A percentile compares a stretch with the other conserved stretches of the same genome.
Conservation (phyloP, 2,329 filamentous ascomycete species). For the Penicillium carneum region DNA sequence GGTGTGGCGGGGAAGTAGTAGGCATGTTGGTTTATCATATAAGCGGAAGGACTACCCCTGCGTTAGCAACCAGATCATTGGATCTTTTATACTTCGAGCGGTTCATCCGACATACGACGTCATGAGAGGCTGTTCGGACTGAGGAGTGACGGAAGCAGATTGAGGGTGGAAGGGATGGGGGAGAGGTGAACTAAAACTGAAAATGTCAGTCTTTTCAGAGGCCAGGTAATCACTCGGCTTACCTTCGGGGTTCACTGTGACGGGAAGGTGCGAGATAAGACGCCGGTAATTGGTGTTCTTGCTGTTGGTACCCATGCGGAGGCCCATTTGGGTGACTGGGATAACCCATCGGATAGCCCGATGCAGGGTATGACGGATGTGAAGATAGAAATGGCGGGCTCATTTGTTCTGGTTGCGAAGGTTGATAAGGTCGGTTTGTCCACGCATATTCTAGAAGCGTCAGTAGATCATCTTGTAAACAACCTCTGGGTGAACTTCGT, state of each 20-base stretch:
- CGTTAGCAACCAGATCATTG: slow-evolving; percentile 22
- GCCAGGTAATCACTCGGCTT: not conserved
- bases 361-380: slow-evolving; percentile 35
- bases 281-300: slow-evolving; percentile 19
- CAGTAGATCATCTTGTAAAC: slow-evolving; percentile 17
- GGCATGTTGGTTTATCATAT: slow-evolving; percentile 44
- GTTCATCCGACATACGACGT: slow-evolving; percentile 27
- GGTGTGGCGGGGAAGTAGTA: slow-evolving; percentile 46
- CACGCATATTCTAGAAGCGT: slow-evolving; percentile 42
- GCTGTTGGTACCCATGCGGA: slow-evolving; percentile 26
- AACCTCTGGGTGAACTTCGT: slow-evolving; percentile 18
- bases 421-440: slow-evolving; percentile 41
- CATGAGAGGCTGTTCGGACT: slow-evolving; percentile 30
- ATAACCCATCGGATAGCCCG: slow-evolving; percentile 39
- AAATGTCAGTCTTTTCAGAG: slow-evolving; percentile 7
- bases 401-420: slow-evolving; percentile 40
- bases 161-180: slow-evolving; percentile 28
- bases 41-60: slow-evolving; percentile 39
- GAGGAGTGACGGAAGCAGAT: slow-evolving; percentile 11
- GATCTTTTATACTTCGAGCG: not conserved
- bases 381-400: slow-evolving; percentile 38
- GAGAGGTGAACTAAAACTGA: slow-evolving; percentile 25
- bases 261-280: slow-evolving; percentile 27
- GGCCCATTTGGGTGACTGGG: slow-evolving; percentile 33
- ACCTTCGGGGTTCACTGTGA: slow-evolving; percentile 31